phyloP scores from a whole-genome alignment of 306 rosid species.

The Arachis hypogaea region DNA sequence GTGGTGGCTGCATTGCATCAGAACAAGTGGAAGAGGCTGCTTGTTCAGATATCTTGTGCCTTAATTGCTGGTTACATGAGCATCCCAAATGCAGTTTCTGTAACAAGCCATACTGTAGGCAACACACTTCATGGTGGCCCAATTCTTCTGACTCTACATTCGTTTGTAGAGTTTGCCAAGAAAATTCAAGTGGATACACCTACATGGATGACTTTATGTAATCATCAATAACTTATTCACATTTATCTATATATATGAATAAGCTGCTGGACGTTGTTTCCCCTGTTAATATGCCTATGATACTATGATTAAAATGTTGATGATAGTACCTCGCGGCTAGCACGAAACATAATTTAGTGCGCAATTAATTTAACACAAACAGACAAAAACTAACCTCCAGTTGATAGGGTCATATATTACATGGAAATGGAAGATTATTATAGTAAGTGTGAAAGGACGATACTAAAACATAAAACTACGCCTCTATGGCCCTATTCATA shows the following conservation, averaged over 20 bases:
- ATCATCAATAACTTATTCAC: too few species aligned
- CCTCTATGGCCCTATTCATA: neutral
- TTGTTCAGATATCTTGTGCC: slow-evolving; percentile 64
- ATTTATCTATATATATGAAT: too few species aligned
- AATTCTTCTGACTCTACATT: slow-evolving; percentile 46
- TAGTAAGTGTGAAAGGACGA: too few species aligned
- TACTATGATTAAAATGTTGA: too few species aligned
- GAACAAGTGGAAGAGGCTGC: slow-evolving; percentile 60
- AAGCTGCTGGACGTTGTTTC: too few species aligned
- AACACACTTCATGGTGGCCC: slow-evolving; percentile 49
- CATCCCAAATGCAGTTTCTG: slow-evolving; percentile 83
- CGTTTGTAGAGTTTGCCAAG: slow-evolving; percentile 62
- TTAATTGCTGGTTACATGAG: slow-evolving; percentile 65
- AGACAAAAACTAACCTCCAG: too few species aligned
- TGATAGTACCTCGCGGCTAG: too few species aligned
- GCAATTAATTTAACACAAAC: too few species aligned
- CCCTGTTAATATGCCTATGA: too few species aligned
- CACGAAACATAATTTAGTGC: too few species aligned
- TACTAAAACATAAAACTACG: neutral
- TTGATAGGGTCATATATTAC: too few species aligned
- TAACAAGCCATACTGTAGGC: slow-evolving; percentile 78
- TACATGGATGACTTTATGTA: slow-evolving; percentile 24
- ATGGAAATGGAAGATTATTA: too few species aligned
- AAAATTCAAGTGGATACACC: slow-evolving; percentile 39
- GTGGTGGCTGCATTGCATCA: slow-evolving; percentile 60